These are phyloP conservation scores for Chalciporus pseudorubinellus DNA, from an alignment of 768 basidiomycete genomes.

Conservation along the genomic window DNA sequence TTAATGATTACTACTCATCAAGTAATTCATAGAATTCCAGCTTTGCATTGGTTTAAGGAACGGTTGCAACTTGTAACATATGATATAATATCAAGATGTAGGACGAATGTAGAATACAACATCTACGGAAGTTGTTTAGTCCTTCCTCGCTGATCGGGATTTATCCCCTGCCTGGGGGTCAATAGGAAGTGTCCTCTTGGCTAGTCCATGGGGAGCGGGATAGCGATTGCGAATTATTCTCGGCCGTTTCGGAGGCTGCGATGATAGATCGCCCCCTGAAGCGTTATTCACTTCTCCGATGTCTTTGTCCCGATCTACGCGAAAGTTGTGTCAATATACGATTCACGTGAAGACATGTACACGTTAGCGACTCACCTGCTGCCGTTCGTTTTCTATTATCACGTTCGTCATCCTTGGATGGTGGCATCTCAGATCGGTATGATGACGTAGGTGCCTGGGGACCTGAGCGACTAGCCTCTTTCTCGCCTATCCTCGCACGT, in stretches of 20 bases:
- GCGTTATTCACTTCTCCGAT: constrained; percentile 36
- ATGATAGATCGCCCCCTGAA: constrained; percentile 36
- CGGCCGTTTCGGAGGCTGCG: constrained; percentile 56
- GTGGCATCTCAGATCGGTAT: constrained; percentile 44
- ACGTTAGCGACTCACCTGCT: constrained; percentile 50
- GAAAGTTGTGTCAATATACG: constrained; percentile 4
- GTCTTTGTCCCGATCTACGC: constrained; percentile 65
- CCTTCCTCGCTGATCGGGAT: constrained; percentile 51
- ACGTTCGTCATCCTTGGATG: constrained; percentile 59
- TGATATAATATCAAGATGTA: constrained; percentile 11
- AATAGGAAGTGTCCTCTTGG: constrained; percentile 59
- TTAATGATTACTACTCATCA: constrained; percentile 20
- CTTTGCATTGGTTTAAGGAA: constrained; percentile 9
- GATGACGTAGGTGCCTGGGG: constrained; percentile 41
- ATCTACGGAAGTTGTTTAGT: constrained; percentile 31
- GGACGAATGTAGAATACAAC: constrained; percentile 11
- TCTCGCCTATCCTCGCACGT: constrained; percentile 60
- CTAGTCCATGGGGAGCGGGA: constrained; percentile 41
- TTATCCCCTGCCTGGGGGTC: constrained; percentile 62
- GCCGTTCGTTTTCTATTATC: constrained; percentile 67
- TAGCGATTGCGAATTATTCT: constrained; percentile 58
- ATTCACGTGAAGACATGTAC: not conserved
- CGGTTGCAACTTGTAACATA: constrained; percentile 17
- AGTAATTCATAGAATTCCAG: constrained; percentile 20
- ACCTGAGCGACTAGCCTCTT: constrained; percentile 43